Base-by-base conservation (phyloP, 2,329 filamentous ascomycete genomes). In the Cordyceps javanica region DNA sequence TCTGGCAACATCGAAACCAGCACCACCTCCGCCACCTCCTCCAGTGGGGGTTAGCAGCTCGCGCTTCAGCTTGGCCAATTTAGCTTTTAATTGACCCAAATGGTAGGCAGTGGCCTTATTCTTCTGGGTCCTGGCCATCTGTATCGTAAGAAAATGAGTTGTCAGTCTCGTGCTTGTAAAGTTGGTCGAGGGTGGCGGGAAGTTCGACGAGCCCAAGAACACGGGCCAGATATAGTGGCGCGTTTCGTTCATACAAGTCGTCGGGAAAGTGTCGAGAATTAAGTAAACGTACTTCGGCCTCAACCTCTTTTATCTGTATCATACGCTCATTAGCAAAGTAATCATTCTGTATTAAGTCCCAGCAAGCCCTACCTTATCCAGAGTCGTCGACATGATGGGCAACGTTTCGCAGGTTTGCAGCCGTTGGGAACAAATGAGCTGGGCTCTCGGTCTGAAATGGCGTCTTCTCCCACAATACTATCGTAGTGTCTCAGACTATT, bases 121-220 rank as follows among this genome's bases (percentile, higher is more conserved):
- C 79, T 97, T 97, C 75, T 97, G 92, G 69, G 92, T 97, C 77
- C 84, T 84, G 79, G 91, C 90, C 93, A 97, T 97, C 87, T 93
- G 64, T 28, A 30, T 66, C 59, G 50, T 53, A 50, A 54, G 45
- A 57, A 41, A 62, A 60, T 62, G 63, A 59, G 45, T 57, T 36
- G 58, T 53, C 30, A 57, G 53, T 8, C 19, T 28, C 16, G n/a
- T 28, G 26, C 38, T 21, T 21, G 14, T 57, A 36, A 11, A 36
- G 16, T 9, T 32, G 3, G n/a, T 51, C 16, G 46, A 26, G 19
- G 8, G 36, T 25, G 42, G 38, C 5, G 19, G 55, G 60, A 25
- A 13, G 13, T 34, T 44, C 30, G 55, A 23, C 7, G 14, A 23
- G 11, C 2, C 10, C 4, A 14, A 13, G 32, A 8, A 16, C 11